These are phyloP conservation scores for Leccinum pellstonianum DNA, from an alignment of 768 basidiomycete genomes.

Conservation along the genomic window DNA sequence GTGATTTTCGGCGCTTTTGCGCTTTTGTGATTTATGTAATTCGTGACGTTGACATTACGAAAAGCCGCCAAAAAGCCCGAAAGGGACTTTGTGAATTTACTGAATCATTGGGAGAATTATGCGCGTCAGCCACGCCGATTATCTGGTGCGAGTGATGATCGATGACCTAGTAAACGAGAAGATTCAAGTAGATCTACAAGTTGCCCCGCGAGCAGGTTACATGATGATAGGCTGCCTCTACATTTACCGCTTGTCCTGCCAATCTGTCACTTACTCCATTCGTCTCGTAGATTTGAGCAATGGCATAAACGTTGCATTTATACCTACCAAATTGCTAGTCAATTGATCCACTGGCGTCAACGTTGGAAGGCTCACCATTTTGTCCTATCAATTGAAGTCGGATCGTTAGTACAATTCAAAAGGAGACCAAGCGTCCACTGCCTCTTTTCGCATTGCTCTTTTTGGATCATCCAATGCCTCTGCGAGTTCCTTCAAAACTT, in stretches of 20 bases:
- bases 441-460: slow-evolving; percentile 77
- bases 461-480: slow-evolving; percentile 85
- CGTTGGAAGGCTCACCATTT: slow-evolving; percentile 22
- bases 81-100: too few species aligned
- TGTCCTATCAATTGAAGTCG: slow-evolving; percentile 18
- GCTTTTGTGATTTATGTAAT: too few species aligned
- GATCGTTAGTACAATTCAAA: not conserved
- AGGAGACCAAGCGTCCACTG: slow-evolving; percentile 68
- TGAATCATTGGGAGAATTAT: too few species aligned
- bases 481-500: slow-evolving; percentile 71
- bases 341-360: not conserved
- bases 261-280: not conserved
- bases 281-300: not conserved
- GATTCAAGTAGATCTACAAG: too few species aligned
- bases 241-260: not conserved
- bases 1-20: too few species aligned
- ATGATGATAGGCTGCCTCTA: not conserved
- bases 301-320: slow-evolving; percentile 26
- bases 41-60: too few species aligned
- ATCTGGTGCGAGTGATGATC: too few species aligned
- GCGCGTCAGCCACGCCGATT: too few species aligned
- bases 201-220: too few species aligned
- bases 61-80: too few species aligned
- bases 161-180: too few species aligned
- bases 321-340: slow-evolving; percentile 22